Evolutionary conservation across 768 basidiomycete genomes (phyloP).

Genomic region (Mrakia frigida): DNA sequence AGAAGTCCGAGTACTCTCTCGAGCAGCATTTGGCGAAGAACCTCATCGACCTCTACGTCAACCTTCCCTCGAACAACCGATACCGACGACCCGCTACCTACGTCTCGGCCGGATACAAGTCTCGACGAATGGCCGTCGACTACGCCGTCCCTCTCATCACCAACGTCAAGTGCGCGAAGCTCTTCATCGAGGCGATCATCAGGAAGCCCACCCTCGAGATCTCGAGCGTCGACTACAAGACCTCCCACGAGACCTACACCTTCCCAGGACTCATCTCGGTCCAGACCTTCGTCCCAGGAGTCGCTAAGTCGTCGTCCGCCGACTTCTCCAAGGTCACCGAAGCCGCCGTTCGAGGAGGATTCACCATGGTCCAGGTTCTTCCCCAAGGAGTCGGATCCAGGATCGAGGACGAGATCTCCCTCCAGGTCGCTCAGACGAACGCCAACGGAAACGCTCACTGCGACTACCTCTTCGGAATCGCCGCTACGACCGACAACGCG

Average conservation of each 20-base stretch:
- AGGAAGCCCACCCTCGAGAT: conserved; percentile 82
- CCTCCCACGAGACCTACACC: conserved; percentile 78
- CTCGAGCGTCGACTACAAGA: conserved; percentile 85
- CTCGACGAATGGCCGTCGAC: conserved; percentile 97
- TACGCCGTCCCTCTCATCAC: conserved; percentile 96
- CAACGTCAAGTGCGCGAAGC: conserved; percentile 97
- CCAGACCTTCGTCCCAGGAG: conserved; percentile 72
- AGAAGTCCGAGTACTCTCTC: conserved; percentile 96
- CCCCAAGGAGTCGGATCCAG: conserved; percentile 60
- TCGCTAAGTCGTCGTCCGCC: conserved; percentile 54
- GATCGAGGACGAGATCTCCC: conserved; percentile 62
- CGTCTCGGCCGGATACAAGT: conserved; percentile 91
- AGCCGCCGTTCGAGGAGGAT: conserved; percentile 82
- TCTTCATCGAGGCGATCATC: conserved; percentile 75
- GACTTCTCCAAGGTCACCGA: conserved; percentile 66
- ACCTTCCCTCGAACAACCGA: conserved; percentile 94
- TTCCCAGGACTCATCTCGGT: conserved; percentile 92
- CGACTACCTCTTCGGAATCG: conserved; percentile 78
- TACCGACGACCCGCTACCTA: conserved; percentile 96
- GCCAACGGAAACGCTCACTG: conserved; percentile 65
- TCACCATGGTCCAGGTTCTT: conserved; percentile 75
- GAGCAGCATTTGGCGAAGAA: conserved; percentile 90
- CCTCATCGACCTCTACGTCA: conserved; percentile 99
- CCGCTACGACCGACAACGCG: conserved; percentile 66
- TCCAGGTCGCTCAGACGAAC: conserved; percentile 66